Conservation (phyloP, 441 rosid species). For the Adansonia gregorii region DNA sequence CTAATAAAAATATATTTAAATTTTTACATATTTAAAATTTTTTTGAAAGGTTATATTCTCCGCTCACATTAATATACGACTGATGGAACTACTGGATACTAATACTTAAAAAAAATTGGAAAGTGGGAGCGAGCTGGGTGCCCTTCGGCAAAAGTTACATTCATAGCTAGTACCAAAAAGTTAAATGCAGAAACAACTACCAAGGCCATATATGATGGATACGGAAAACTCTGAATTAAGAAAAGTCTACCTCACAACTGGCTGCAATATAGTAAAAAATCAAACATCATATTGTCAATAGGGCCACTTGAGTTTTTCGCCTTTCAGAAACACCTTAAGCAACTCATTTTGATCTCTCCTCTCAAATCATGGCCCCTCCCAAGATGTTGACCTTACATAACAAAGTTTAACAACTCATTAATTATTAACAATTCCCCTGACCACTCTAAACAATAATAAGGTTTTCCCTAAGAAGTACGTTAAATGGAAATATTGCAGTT, state of each 20-base stretch:
- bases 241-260: conserved; percentile 18
- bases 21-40: no score
- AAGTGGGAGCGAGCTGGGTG: background rate
- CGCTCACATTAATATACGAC: no score
- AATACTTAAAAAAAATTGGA: no score
- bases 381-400: conserved; percentile 46
- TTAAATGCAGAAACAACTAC: conserved; percentile 24
- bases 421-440: conserved; percentile 31
- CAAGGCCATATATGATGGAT: conserved; percentile 19
- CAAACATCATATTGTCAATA: background rate
- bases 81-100: no score
- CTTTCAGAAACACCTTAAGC: conserved; percentile 6
- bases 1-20: no score
- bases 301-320: conserved; percentile 7
- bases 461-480: background rate
- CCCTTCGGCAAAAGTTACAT: background rate
- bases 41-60: no score
- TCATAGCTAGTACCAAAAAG: background rate
- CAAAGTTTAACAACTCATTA: conserved; percentile 29
- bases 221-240: background rate
- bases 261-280: conserved; percentile 17
- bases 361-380: conserved; percentile 26
- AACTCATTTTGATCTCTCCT: conserved; percentile 8
- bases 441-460: conserved; percentile 12
- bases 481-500: background rate